phyloP scores from a whole-genome alignment of 179 eudicot genomes.

The Silene coronaria region DNA sequence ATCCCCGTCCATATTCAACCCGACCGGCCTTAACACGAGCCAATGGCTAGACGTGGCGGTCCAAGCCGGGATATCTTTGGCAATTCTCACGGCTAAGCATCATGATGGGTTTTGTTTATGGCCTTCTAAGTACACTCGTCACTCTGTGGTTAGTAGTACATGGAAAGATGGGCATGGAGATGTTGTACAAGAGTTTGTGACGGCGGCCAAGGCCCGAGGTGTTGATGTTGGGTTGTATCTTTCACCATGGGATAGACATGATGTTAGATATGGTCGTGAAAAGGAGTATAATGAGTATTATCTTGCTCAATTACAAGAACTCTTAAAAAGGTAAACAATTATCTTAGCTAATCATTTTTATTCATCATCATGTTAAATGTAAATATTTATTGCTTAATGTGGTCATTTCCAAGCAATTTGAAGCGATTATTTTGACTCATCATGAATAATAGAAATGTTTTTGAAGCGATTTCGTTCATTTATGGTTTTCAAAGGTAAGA shows the following conservation, averaged over 20 bases:
- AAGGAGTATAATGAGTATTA: constrained; percentile 72
- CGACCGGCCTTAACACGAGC: constrained; percentile 46
- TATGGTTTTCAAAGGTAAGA: too few relatives aligned
- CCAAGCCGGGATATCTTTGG: constrained; percentile 54
- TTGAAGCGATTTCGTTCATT: too few relatives aligned
- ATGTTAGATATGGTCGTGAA: constrained; percentile 60
- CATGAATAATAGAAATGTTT: too few relatives aligned
- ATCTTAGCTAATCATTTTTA: neutral
- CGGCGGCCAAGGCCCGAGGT: constrained; percentile 48
- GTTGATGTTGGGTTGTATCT: constrained; percentile 69
- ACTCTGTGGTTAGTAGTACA: constrained; percentile 56
- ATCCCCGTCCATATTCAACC: constrained; percentile 61
- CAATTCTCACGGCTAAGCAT: constrained; percentile 88
- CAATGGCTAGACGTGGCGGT: constrained; percentile 70
- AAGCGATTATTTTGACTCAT: too few relatives aligned
- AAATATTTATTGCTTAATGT: too few relatives aligned
- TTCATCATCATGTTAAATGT: too few relatives aligned
- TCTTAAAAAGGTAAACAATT: constrained; percentile 52
- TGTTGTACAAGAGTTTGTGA: constrained; percentile 55
- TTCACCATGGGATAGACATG: constrained; percentile 96
- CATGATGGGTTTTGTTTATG: constrained; percentile 95
- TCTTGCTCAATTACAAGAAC: constrained; percentile 83
- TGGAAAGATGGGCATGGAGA: constrained; percentile 78
- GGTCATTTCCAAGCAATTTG: too few relatives aligned
- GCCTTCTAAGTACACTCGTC: constrained; percentile 83